Base-by-base conservation (phyloP, 805 yeast species). In the Lipomyces sp. region DNA sequence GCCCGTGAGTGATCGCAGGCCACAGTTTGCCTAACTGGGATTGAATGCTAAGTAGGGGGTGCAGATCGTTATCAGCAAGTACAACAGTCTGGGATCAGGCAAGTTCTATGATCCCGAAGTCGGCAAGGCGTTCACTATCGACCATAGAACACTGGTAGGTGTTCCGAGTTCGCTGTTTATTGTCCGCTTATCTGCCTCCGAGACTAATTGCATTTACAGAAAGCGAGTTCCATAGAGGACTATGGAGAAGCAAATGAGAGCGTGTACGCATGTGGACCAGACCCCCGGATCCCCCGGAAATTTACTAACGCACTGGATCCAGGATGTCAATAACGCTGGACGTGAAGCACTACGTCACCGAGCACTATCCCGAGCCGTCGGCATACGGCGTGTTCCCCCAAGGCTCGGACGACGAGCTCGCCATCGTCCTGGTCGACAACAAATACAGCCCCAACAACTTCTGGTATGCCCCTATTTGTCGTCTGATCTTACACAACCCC, bases 371-470 rank as follows among this genome's bases (percentile, higher is more conserved):
- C 1, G 78, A 83, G 3, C 73, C 81, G 24, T 58, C 73, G 5
- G 70, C 75, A 0, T 61, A 66, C 43, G 79, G 75, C 5, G 74
- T 78, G 5, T 75, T 72, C 55, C 71, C 75, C 16, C 62, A 50
- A 36, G 16, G 62, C 18, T 57, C 62, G 2, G 65, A 60, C 42
- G 61, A 62, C n/a, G 62, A 63, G 37, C 49, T 64, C 19, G 72
- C 68, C 10, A 61, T 89, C 5, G 73, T 85, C 5, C 74, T 89
- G 23, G 75, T 84, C 41, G 95, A 91, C 47, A 83, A 81, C 59
- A 82, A 80, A 67, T 73, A 80, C 59, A 87, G 83, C 66, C 80
- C 85, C 40, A 74, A 77, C 35, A 91, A 91, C 71, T 89, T 72
- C 67, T 84, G 86, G 74, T 84, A 84, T 55, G 93, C 7, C 7